Conservation (phyloP, 2,329 filamentous ascomycete species). For the Cladobotryum protrusum region DNA sequence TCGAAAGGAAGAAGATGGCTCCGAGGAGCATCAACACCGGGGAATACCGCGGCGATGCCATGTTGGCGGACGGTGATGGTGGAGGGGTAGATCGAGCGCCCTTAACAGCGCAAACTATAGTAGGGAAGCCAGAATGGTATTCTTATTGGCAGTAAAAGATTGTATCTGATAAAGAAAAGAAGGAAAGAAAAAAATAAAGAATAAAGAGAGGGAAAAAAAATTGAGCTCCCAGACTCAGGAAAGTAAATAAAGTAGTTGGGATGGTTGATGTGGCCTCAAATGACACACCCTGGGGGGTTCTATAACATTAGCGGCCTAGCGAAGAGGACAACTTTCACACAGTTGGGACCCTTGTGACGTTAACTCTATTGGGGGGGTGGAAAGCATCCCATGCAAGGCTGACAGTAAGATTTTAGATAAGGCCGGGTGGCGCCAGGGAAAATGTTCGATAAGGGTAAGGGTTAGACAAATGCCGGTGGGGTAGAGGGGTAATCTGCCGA, state of each 20-base stretch:
- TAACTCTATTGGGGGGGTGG: too few relatives aligned
- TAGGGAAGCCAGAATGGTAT: not conserved
- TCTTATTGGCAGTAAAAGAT: not conserved
- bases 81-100: conserved; percentile 5
- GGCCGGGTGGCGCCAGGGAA: too few relatives aligned
- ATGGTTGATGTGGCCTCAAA: conserved; percentile 33
- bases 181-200: not conserved
- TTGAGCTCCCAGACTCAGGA: conserved; percentile 11
- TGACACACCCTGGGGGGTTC: conserved; percentile 10
- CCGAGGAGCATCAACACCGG: conserved; percentile 34
- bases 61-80: conserved; percentile 22
- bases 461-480: too few relatives aligned
- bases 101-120: conserved; percentile 11
- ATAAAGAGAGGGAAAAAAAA: conserved; percentile 4
- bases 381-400: conserved; percentile 18
- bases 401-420: too few relatives aligned
- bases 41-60: conserved; percentile 29
- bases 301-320: conserved; percentile 2
- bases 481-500: too few relatives aligned
- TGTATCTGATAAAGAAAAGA: conserved; percentile 1
- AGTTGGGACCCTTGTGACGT: too few relatives aligned
- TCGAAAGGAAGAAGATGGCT: conserved; percentile 30
- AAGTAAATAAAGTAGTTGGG: conserved; percentile 7
- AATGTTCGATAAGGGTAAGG: too few relatives aligned
- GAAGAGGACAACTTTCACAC: conserved; percentile 33